Conservation (phyloP, 2,329 filamentous ascomycete genomes). For the Phoma sp. region DNA sequence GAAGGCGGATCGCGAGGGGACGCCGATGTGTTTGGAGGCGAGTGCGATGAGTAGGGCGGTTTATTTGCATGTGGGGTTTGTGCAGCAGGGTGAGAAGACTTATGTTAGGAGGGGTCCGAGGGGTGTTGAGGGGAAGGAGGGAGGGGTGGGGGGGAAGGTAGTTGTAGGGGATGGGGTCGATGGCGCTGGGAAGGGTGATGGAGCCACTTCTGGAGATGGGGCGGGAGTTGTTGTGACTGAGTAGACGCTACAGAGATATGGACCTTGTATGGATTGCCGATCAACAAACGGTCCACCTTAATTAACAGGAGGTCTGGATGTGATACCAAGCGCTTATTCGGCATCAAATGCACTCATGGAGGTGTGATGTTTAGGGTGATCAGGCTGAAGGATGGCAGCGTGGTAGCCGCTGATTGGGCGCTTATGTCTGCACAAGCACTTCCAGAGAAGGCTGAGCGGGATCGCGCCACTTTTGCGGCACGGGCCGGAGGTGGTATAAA, state of each 20-base stretch:
- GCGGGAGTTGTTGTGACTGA: too few relatives aligned
- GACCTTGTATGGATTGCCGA: too few relatives aligned
- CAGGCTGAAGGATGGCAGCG: background rate
- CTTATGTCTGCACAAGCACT: background rate
- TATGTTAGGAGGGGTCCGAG: background rate
- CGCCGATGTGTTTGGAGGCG: conserved; percentile 40
- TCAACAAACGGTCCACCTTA: too few relatives aligned
- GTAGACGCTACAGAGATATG: too few relatives aligned
- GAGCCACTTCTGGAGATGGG: background rate
- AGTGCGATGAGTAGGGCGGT: conserved; percentile 30
- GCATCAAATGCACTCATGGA: too few relatives aligned
- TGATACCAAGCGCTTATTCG: too few relatives aligned
- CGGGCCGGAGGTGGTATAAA: background rate
- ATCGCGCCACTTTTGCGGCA: background rate
- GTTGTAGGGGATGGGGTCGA: conserved; percentile 5
- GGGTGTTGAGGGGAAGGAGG: conserved; percentile 3
- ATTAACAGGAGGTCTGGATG: too few relatives aligned
- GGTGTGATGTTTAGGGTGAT: background rate
- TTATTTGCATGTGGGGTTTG: conserved; percentile 42
- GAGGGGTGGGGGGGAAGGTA: background rate
- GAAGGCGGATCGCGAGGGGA: conserved; percentile 35
- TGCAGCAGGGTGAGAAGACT: conserved; percentile 14
- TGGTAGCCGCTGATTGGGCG: conserved; percentile 5
- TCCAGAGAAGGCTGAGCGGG: background rate
- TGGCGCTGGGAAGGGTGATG: conserved; percentile 2